Conservation (phyloP, 352 stramenopile genomes). For the Globisporangium recalcitrans region DNA sequence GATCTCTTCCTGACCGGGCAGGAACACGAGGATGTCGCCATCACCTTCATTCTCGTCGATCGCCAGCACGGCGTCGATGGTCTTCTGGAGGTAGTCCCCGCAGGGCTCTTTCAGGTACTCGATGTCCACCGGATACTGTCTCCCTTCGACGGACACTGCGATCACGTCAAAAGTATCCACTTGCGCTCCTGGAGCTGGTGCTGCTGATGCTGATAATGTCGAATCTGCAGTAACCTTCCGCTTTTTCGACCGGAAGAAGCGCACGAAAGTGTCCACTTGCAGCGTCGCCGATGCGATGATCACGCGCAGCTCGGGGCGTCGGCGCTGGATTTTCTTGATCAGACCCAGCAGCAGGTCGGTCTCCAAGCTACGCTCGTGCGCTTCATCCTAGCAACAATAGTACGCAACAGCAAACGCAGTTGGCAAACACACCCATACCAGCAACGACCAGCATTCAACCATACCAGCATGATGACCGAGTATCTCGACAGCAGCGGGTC, state of each 20-base stretch:
- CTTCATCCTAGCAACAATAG: conserved; percentile 75
- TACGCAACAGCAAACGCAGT: background rate
- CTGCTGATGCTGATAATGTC: background rate
- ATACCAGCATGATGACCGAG: conserved; percentile 79
- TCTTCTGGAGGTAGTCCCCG: conserved; percentile 63
- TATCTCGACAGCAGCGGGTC: conserved; percentile 73
- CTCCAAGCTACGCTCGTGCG: conserved; percentile 92
- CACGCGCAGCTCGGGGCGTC: conserved; percentile 84
- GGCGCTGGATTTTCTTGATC: conserved; percentile 94
- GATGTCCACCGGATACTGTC: conserved; percentile 90
- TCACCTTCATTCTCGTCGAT: conserved; percentile 66
- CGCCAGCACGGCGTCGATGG: conserved; percentile 62
- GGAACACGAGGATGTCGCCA: conserved; percentile 94
- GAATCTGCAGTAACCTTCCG: conserved; percentile 15
- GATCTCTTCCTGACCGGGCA: conserved; percentile 93
- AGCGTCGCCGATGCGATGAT: conserved; percentile 80
- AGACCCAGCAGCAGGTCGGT: conserved; percentile 92
- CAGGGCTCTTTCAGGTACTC: conserved; percentile 79
- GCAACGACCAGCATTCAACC: background rate
- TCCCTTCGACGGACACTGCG: conserved; percentile 74
- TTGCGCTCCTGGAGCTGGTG: background rate
- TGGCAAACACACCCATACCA: background rate
- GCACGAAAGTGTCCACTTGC: conserved; percentile 83
- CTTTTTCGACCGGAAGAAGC: conserved; percentile 83
- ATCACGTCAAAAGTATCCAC: conserved; percentile 28